phyloP scores from a whole-genome alignment of 306 rosid species.

The Ochetophila trinervis region DNA sequence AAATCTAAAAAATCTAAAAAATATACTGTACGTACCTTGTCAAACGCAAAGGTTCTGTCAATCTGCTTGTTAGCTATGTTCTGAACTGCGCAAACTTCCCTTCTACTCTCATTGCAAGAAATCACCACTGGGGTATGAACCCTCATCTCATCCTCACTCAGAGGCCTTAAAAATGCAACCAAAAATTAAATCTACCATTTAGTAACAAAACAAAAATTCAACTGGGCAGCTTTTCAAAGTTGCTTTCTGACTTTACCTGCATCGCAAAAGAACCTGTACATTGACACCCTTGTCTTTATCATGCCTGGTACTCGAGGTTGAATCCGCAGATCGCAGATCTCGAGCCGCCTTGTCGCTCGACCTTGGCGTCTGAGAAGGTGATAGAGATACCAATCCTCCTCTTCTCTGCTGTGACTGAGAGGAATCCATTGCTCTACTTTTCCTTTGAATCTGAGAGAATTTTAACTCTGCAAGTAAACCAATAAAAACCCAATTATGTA shows the following conservation, averaged over 20 bases:
- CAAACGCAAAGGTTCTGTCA: constrained; percentile 89
- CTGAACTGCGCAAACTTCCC: constrained; percentile 87
- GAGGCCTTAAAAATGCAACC: constrained; percentile 59
- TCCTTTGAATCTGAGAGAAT: constrained; percentile 24
- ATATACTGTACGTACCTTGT: constrained; percentile 54
- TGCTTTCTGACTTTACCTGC: constrained; percentile 64
- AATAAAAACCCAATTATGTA: neutral
- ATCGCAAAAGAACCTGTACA: constrained; percentile 95
- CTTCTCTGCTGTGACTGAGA: constrained; percentile 59
- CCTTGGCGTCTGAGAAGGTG: constrained; percentile 94
- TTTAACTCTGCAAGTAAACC: constrained; percentile 6
- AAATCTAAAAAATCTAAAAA: neutral
- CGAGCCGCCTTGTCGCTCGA: constrained; percentile 73
- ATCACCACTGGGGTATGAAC: constrained; percentile 91
- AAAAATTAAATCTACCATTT: constrained; percentile 16
- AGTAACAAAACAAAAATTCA: neutral
- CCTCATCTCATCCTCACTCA: constrained; percentile 86
- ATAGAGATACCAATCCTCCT: constrained; percentile 75
- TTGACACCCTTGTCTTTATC: constrained; percentile 96
- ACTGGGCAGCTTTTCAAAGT: constrained; percentile 15
- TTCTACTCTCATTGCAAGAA: constrained; percentile 75
- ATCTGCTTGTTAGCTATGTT: constrained; percentile 97
- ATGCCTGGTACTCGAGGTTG: constrained; percentile 64
- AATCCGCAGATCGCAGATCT: constrained; percentile 98
- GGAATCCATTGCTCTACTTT: constrained; percentile 53